Percentiles rank a stretch among this genome's conserved stretches.
Evolutionary conservation across 768 basidiomycete species (phyloP).

Genomic region (Pulveroboletus sp.): DNA sequence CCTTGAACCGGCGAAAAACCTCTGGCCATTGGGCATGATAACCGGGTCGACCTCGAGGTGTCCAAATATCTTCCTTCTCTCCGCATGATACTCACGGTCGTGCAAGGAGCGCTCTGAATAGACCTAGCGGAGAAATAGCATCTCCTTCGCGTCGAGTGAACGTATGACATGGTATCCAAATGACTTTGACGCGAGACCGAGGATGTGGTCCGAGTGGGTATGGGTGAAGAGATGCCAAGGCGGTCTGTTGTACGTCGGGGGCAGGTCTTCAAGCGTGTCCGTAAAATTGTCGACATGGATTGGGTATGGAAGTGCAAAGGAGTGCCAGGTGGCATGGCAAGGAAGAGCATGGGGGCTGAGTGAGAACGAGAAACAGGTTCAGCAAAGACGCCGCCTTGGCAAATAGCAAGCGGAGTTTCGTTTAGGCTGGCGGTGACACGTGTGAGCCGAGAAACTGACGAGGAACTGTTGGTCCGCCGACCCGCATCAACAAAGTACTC

Average conservation of each 20-base stretch:
- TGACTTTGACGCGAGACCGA: conserved; percentile 69
- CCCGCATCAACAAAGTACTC: too few species aligned
- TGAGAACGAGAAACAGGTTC: too few species aligned
- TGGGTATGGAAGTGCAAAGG: conserved; percentile 72
- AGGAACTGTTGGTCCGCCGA: too few species aligned
- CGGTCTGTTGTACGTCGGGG: conserved; percentile 32
- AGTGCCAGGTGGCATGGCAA: conserved; percentile 70
- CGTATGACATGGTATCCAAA: conserved; percentile 75
- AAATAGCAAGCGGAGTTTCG: not conserved
- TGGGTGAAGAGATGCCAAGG: conserved; percentile 79
- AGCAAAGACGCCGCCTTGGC: not conserved
- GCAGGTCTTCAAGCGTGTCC: conserved; percentile 33
- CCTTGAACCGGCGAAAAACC: conserved; percentile 51
- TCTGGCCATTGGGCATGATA: conserved; percentile 43
- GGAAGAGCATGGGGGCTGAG: conserved; percentile 15
- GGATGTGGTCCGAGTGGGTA: conserved; percentile 86
- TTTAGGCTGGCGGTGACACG: too few species aligned
- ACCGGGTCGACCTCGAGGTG: conserved; percentile 64
- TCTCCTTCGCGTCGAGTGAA: conserved; percentile 80
- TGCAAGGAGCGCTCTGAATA: conserved; percentile 60
- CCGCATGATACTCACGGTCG: conserved; percentile 35
- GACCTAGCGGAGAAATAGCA: conserved; percentile 78
- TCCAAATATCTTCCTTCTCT: conserved; percentile 50
- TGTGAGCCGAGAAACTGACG: too few species aligned
- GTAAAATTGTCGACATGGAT: conserved; percentile 89